Evolutionary conservation across 1,284 basidiomycete genomes (phyloP).

Genomic region (Leccinum pseudoinsigne): DNA sequence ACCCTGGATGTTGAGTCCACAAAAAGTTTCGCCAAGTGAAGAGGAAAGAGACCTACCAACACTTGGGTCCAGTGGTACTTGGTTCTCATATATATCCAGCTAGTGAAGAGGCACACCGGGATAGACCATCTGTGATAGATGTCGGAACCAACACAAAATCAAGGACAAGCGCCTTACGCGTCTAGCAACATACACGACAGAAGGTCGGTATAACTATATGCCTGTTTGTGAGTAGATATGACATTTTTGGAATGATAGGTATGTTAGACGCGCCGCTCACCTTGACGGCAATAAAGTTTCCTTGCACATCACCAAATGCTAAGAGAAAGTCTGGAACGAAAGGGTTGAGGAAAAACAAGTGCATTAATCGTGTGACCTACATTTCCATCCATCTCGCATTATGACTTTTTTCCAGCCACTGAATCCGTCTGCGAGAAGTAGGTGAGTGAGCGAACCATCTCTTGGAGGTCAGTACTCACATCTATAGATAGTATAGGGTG

Average conservation of each 20-base stretch:
- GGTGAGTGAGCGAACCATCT: background rate
- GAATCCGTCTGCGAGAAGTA: slow-evolving; percentile 58
- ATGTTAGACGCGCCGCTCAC: slow-evolving; percentile 31
- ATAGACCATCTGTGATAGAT: slow-evolving; percentile 67
- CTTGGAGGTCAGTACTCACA: slow-evolving; percentile 43
- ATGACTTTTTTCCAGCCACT: slow-evolving; percentile 76
- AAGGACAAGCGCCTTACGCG: slow-evolving; percentile 49
- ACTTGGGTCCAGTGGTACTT: slow-evolving; percentile 83
- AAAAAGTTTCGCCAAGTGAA: background rate
- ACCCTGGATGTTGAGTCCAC: slow-evolving; percentile 44
- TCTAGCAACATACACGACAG: slow-evolving; percentile 88
- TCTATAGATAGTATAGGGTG: slow-evolving; percentile 82
- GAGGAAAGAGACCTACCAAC: slow-evolving; percentile 42
- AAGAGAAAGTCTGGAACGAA: slow-evolving; percentile 63
- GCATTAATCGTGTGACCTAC: slow-evolving; percentile 41
- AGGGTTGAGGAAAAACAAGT: background rate
- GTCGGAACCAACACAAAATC: slow-evolving; percentile 4
- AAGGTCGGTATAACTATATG: slow-evolving; percentile 82
- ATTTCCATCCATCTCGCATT: slow-evolving; percentile 80
- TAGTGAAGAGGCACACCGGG: slow-evolving; percentile 78
- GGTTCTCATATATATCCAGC: slow-evolving; percentile 77
- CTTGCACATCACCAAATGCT: slow-evolving; percentile 77
- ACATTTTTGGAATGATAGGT: background rate
- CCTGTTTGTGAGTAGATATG: slow-evolving; percentile 37
- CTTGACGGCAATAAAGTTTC: slow-evolving; percentile 81